These are phyloP conservation scores for Brettanomyces nanus DNA, from an alignment of 805 yeast species.

Conservation along the genomic window DNA sequence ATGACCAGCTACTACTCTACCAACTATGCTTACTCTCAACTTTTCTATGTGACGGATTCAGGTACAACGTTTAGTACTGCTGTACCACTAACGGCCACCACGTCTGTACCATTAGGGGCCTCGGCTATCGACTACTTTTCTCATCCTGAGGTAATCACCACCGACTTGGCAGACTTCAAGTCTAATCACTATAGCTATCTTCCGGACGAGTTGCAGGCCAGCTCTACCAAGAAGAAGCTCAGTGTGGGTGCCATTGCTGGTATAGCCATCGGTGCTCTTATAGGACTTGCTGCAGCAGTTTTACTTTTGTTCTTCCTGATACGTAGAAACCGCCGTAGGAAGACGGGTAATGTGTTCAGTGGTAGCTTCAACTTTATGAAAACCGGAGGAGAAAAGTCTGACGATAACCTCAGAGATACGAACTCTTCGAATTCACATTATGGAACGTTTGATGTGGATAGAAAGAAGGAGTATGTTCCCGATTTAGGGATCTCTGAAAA, in stretches of 20 bases:
- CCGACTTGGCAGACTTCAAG: slow-evolving; percentile 18
- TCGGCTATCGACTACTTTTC: slow-evolving; percentile 10
- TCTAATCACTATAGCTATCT: slow-evolving; percentile 6
- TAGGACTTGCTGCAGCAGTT: slow-evolving; percentile 15
- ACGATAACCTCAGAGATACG: background rate
- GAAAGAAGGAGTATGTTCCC: slow-evolving; percentile 2
- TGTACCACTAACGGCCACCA: slow-evolving; percentile 14
- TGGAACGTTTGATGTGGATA: slow-evolving; percentile 3
- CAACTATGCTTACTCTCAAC: slow-evolving; percentile 20
- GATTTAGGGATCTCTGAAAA: background rate
- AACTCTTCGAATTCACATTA: background rate
- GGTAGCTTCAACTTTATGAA: background rate
- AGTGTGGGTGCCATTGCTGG: slow-evolving; percentile 24
- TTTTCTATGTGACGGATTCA: slow-evolving; percentile 21
- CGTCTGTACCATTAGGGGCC: slow-evolving; percentile 9
- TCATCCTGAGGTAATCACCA: slow-evolving; percentile 18
- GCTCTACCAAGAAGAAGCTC: background rate
- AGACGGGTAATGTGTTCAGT: background rate
- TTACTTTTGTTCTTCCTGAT: slow-evolving; percentile 10
- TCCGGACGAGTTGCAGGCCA: slow-evolving; percentile 1
- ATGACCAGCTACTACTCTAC: slow-evolving; percentile 5
- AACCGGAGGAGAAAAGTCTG: background rate
- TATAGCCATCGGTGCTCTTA: slow-evolving; percentile 19
- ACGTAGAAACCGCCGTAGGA: slow-evolving; percentile 8
- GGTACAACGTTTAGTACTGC: slow-evolving; percentile 20